These are phyloP conservation scores for Cryptococcus jaspeensis DNA, from an alignment of 1,284 basidiomycete genomes.

Conservation along the genomic window DNA sequence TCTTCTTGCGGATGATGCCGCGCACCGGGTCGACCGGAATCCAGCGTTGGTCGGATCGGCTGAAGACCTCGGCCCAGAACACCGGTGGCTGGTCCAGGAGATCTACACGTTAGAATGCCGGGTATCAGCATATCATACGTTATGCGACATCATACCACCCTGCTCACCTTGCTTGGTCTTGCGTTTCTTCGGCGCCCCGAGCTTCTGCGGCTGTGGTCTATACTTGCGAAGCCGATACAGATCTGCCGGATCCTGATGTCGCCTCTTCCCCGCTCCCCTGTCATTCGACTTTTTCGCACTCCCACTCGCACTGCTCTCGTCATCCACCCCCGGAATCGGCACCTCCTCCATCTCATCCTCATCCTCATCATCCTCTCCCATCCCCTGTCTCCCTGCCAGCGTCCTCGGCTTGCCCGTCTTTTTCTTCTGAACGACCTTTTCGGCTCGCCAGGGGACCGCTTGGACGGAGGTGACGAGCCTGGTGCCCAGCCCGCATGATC, in stretches of 20 bases:
- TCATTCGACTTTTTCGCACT: constrained; percentile 45
- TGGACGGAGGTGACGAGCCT: constrained; percentile 88
- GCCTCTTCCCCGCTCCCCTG: constrained; percentile 38
- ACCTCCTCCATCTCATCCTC: constrained; percentile 51
- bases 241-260: constrained; percentile 39
- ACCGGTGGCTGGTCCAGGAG: constrained; percentile 66
- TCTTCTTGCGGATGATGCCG: constrained; percentile 73
- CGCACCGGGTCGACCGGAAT: constrained; percentile 87
- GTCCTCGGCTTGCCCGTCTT: constrained; percentile 33
- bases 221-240: constrained; percentile 39
- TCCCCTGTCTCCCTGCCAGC: constrained; percentile 37
- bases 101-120: constrained; percentile 23
- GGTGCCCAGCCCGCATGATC: constrained; percentile 82
- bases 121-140: background rate
- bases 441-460: constrained; percentile 74
- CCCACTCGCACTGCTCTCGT: constrained; percentile 14
- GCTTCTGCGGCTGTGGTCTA: constrained; percentile 25
- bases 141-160: background rate
- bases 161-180: constrained; percentile 37
- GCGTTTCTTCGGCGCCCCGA: constrained; percentile 22
- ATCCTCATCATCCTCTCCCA: constrained; percentile 33
- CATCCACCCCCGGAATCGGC: constrained; percentile 27
- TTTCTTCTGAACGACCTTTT: constrained; percentile 44
- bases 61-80: constrained; percentile 98
- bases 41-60: constrained; percentile 87